phyloP scores from a whole-genome alignment of 345 rosid genomes.

The Eutrema yunnanense region DNA sequence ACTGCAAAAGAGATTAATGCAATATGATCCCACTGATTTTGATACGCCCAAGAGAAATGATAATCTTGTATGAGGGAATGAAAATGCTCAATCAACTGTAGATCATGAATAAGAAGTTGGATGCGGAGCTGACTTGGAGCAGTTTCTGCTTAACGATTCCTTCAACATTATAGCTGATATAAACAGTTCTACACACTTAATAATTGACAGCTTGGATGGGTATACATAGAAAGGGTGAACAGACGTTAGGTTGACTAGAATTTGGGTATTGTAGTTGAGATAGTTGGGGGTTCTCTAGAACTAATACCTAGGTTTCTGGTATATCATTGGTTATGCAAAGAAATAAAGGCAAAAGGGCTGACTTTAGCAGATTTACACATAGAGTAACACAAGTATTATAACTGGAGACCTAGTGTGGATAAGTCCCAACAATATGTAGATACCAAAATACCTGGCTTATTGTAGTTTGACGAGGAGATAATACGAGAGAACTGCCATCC shows the following conservation, averaged over 20 bases:
- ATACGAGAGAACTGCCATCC: slow-evolving; percentile 30
- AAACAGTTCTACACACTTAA: background rate
- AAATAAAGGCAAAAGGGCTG: background rate
- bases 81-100: background rate
- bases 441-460: slow-evolving; percentile 44
- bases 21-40: background rate
- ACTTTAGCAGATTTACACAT: background rate
- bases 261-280: background rate
- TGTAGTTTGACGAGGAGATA: slow-evolving; percentile 28
- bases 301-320: background rate
- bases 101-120: slow-evolving; percentile 1
- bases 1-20: slow-evolving; percentile 35
- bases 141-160: background rate
- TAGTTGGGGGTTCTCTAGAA: background rate
- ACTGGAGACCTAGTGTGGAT: background rate
- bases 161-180: background rate
- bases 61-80: slow-evolving; percentile 2
- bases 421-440: background rate
- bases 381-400: background rate
- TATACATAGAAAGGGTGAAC: background rate
- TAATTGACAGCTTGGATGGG: background rate
- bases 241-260: background rate
- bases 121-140: background rate
- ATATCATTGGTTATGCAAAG: background rate
- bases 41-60: slow-evolving; percentile 3